Conservation (phyloP, 1,284 basidiomycete genomes). For the Marasmius fiardii region DNA sequence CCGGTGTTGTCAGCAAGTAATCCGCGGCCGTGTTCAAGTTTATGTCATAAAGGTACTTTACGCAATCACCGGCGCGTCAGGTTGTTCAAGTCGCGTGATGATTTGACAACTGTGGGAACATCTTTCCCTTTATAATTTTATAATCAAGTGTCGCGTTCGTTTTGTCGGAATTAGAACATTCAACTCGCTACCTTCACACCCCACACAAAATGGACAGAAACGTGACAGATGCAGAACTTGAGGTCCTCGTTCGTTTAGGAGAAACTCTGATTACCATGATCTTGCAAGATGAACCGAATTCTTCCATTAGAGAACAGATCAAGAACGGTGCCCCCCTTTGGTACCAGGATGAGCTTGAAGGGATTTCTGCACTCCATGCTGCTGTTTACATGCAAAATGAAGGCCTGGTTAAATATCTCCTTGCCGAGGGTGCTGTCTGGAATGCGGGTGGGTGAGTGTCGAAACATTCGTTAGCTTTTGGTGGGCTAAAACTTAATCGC, state of each 20-base stretch:
- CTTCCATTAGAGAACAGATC: constrained; percentile 53
- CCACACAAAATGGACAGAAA: constrained; percentile 5
- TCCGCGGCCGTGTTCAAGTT: background rate
- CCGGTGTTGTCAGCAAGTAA: no score
- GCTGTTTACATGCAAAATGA: constrained; percentile 76
- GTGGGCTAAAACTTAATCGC: background rate
- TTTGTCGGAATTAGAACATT: background rate
- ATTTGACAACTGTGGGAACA: no score
- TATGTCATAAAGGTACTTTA: no score
- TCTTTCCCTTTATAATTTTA: no score
- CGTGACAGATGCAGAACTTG: constrained; percentile 34
- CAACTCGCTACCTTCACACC: background rate
- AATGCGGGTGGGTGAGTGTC: constrained; percentile 62
- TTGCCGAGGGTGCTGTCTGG: constrained; percentile 89
- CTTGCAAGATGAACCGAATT: constrained; percentile 45
- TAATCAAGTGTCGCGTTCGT: no score
- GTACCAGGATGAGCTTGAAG: constrained; percentile 84
- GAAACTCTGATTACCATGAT: constrained; percentile 57
- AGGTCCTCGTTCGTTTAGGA: constrained; percentile 48
- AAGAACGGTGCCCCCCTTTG: constrained; percentile 83
- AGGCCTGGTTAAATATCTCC: constrained; percentile 60
- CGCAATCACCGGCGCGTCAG: no score
- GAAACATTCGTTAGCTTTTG: background rate
- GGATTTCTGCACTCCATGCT: constrained; percentile 85
- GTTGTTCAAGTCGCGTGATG: no score